phyloP scores from a whole-genome alignment of 306 rosid species.

The Pterocarpus santalinus region DNA sequence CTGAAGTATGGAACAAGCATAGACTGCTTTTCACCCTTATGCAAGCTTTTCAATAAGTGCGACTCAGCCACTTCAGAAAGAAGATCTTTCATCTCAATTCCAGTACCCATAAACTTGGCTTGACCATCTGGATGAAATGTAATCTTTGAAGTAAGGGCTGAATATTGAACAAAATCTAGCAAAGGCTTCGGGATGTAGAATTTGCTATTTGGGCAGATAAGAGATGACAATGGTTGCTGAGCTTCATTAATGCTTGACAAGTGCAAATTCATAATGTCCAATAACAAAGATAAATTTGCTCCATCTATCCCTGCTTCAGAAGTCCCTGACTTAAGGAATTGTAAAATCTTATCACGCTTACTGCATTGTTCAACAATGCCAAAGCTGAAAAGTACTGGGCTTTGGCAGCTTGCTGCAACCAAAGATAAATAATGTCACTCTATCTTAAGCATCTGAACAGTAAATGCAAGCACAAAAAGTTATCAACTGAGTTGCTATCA shows the following conservation, averaged over 20 bases:
- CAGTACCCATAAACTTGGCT: slow-evolving; percentile 65
- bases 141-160: slow-evolving; percentile 66
- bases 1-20: slow-evolving; percentile 75
- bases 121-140: slow-evolving; percentile 74
- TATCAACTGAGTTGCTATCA: not conserved
- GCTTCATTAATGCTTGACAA: slow-evolving; percentile 47
- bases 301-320: slow-evolving; percentile 59
- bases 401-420: slow-evolving; percentile 59
- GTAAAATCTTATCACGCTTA: slow-evolving; percentile 64
- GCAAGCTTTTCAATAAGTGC: slow-evolving; percentile 57
- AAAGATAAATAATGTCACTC: slow-evolving; percentile 41
- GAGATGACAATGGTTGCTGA: slow-evolving; percentile 56
- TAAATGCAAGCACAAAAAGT: not conserved
- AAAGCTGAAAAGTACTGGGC: slow-evolving; percentile 67
- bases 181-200: slow-evolving; percentile 61
- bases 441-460: slow-evolving; percentile 15
- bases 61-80: slow-evolving; percentile 77
- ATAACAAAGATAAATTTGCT: slow-evolving; percentile 56
- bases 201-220: slow-evolving; percentile 62
- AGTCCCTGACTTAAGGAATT: slow-evolving; percentile 62
- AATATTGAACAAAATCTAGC: slow-evolving; percentile 66
- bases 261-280: slow-evolving; percentile 65
- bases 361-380: slow-evolving; percentile 72
- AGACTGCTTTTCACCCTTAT: slow-evolving; percentile 56
- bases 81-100: slow-evolving; percentile 76